Conservation (phyloP, 371 early-diverging fungal genomes). For the Homolaphlyctis polyrhiza region DNA sequence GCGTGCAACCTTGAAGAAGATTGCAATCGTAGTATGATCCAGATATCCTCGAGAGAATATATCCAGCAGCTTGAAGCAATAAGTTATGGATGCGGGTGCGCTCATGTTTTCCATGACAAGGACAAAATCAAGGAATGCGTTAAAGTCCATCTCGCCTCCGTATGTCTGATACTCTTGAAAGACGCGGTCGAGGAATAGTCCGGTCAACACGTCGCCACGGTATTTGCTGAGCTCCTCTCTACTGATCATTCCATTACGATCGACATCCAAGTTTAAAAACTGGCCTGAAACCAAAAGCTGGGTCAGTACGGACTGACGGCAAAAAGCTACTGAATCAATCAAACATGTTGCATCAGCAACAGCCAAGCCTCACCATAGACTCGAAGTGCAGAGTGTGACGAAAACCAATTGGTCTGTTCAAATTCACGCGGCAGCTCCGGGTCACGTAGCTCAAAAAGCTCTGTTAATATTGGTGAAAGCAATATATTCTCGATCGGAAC, state of each 20-base stretch:
- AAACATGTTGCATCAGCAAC: not conserved
- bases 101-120: slow-evolving; percentile 43
- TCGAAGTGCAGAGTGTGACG: slow-evolving; percentile 23
- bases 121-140: slow-evolving; percentile 44
- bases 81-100: slow-evolving; percentile 35
- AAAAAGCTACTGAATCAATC: not conserved
- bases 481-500: slow-evolving; percentile 38
- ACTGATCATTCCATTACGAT: slow-evolving; percentile 42
- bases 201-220: slow-evolving; percentile 30
- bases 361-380: slow-evolving; percentile 33
- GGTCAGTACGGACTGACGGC: not conserved
- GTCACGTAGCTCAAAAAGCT: slow-evolving; percentile 48
- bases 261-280: slow-evolving; percentile 38
- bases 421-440: slow-evolving; percentile 29
- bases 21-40: slow-evolving; percentile 26
- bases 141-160: slow-evolving; percentile 41
- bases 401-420: slow-evolving; percentile 45
- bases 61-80: slow-evolving; percentile 40
- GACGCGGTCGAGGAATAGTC: slow-evolving; percentile 40
- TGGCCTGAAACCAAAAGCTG: slow-evolving; percentile 22
- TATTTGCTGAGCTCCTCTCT: slow-evolving; percentile 35
- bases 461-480: slow-evolving; percentile 41
- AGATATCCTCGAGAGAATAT: slow-evolving; percentile 33
- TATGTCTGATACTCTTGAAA: slow-evolving; percentile 46
- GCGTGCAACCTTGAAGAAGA: slow-evolving; percentile 27